Evolutionary conservation across 345 rosid species (phyloP), one percentile per base, ranked within the genome.

Genomic region (Salix viminalis): DNA sequence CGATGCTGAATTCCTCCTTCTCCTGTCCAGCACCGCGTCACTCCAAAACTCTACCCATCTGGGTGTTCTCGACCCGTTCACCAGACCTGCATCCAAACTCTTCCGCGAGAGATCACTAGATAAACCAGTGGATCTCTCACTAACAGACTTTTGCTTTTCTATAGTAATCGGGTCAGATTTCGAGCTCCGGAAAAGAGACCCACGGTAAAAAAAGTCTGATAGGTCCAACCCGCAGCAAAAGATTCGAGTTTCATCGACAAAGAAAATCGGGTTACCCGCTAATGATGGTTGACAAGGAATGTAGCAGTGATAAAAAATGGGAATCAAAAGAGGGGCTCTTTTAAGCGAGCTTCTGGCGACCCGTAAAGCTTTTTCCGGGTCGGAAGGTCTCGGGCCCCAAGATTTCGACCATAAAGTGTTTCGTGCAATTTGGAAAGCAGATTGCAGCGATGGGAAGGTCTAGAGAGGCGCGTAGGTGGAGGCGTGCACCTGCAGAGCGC

Each of bases 31-130:
- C 19, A 93, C 94, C 0, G 93, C 93, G 67, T 96, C 94, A 79
- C 92, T 91, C 99, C 98, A 96, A 82, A 96, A 96, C 87, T 93
- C 97, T 0, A 96, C 94, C 99, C 99, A 96, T 82, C 99, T 86
- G 21, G 97, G 96, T 14, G 90, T 84, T 69, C 88, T 81, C 3
- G 87, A 81, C 14, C 86, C 84, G 19, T 73, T 68, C 30, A 76
- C 83, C 64, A 80, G 74, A 66, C 91, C 89, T 32, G 88, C 73
- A 75, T 90, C 97, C 83, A 93, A 77, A 56, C 97, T 91, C 75
- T 90, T 82, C 37, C 94, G 83, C 0, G 91, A 84, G 62, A 86
- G 86, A 75, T 89, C 87, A 0, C 87, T 80, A 0, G 90, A 78
- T 0, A 90, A 84, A 18, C 89, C 89, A 24, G 90, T 87, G 15